Evolutionary conservation across 305 asterid species (phyloP).

Genomic region (Fraxinus paxiana): DNA sequence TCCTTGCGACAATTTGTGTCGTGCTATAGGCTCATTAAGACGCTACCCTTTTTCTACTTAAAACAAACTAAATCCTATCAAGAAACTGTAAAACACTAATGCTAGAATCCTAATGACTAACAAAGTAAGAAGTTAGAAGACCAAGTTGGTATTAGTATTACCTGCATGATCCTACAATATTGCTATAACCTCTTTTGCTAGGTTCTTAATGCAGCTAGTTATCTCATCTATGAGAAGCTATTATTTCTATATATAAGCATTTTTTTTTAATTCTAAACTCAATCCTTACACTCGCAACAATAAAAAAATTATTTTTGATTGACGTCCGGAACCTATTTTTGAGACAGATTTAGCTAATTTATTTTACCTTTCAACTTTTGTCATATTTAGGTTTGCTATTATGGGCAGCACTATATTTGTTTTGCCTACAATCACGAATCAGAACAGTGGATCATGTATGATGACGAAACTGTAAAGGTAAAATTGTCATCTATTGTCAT

Average conservation of each 20-base stretch:
- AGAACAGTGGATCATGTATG: slow-evolving; percentile 88
- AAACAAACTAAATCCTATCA: not conserved
- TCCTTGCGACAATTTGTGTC: not conserved
- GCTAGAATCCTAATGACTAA: not conserved
- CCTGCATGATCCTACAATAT: not conserved
- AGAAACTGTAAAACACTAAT: not conserved
- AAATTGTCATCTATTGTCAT: slow-evolving; percentile 10
- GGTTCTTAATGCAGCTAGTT: not conserved
- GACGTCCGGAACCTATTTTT: not conserved
- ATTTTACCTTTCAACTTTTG: not conserved
- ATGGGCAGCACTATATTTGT: slow-evolving; percentile 93
- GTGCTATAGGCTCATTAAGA: not conserved
- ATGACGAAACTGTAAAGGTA: slow-evolving; percentile 93
- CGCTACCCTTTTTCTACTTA: not conserved
- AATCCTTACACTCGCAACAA: not conserved
- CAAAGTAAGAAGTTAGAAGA: not conserved
- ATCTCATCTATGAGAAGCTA: not conserved
- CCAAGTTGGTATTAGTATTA: not conserved
- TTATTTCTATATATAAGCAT: not conserved
- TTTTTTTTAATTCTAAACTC: not conserved
- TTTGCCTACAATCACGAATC: slow-evolving; percentile 76
- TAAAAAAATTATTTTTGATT: not conserved
- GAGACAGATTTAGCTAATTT: not conserved
- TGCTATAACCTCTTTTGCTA: not conserved
- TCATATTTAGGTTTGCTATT: slow-evolving; percentile 64